Evolutionary conservation across 2,329 filamentous ascomycete genomes (phyloP).

Genomic region (Epichloe gansuensis): DNA sequence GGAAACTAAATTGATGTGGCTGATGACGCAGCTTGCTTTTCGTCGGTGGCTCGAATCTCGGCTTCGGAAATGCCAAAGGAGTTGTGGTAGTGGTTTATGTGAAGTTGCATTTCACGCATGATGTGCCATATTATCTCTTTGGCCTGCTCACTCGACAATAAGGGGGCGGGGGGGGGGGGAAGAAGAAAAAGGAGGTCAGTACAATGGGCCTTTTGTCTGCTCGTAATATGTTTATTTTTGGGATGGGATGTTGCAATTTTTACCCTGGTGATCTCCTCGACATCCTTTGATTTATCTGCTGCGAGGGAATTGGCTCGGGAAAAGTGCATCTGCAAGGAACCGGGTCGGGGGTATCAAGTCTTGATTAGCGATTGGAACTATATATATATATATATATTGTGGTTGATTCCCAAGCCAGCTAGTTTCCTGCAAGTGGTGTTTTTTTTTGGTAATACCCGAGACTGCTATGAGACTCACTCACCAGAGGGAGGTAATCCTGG

Average conservation of each 20-base stretch:
- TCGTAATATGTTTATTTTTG: background rate
- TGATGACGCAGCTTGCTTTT: constrained; percentile 48
- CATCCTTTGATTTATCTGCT: constrained; percentile 67
- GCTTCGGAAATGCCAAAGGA: constrained; percentile 63
- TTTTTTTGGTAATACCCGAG: too few species aligned
- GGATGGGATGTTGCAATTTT: constrained; percentile 5
- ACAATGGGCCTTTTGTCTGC: background rate
- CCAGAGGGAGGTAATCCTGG: constrained; percentile 85
- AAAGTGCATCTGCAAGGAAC: constrained; percentile 56
- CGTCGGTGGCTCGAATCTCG: constrained; percentile 60
- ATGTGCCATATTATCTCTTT: constrained; percentile 60
- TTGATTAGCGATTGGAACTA: too few species aligned
- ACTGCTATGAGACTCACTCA: constrained; percentile 36
- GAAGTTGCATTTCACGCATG: constrained; percentile 65
- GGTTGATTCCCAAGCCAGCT: too few species aligned
- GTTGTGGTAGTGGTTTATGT: constrained; percentile 76
- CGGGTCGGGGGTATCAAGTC: too few species aligned
- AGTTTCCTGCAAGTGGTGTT: too few species aligned
- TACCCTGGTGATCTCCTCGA: constrained; percentile 58
- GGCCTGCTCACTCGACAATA: constrained; percentile 15
- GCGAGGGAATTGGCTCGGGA: constrained; percentile 74
- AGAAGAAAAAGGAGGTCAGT: background rate
- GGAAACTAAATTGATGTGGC: background rate
- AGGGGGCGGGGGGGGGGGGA: background rate
- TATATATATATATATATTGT: too few species aligned